These are phyloP conservation scores for Albifimbria verrucaria DNA, from an alignment of 2,329 filamentous ascomycete genomes.

Conservation along the genomic window DNA sequence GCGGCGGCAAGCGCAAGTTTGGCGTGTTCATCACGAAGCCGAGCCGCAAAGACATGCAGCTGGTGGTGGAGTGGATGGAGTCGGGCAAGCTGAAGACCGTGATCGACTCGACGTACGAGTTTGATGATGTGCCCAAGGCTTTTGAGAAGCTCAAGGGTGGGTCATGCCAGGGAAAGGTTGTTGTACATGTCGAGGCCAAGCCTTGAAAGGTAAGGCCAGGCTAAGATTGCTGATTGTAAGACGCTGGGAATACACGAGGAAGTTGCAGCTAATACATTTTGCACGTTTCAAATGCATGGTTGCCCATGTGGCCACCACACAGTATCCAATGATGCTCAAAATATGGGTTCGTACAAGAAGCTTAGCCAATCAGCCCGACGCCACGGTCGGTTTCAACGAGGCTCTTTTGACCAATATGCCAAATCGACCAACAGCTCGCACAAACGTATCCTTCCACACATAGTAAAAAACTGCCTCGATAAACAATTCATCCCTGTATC, in stretches of 20 bases:
- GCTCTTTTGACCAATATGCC: too few relatives aligned
- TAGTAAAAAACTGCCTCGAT: too few relatives aligned
- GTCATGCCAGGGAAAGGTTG: conserved; percentile 58
- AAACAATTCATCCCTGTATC: too few relatives aligned
- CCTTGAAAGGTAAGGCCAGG: neutral
- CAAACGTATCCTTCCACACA: too few relatives aligned
- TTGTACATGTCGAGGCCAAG: conserved; percentile 27
- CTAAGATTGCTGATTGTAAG: neutral
- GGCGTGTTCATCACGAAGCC: conserved; percentile 36
- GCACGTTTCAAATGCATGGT: too few relatives aligned
- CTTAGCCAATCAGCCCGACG: too few relatives aligned
- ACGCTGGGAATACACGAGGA: neutral
- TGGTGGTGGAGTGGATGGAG: conserved; percentile 52
- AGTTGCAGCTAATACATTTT: too few relatives aligned
- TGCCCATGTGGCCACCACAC: too few relatives aligned
- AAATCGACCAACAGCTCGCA: too few relatives aligned
- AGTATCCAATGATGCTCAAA: too few relatives aligned
- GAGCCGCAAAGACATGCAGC: conserved; percentile 41
- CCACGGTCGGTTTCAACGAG: too few relatives aligned
- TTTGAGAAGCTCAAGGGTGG: conserved; percentile 57
- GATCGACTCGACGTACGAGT: conserved; percentile 52
- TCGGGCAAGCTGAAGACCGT: conserved; percentile 56
- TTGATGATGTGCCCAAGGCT: conserved; percentile 54
- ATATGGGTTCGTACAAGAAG: too few relatives aligned
- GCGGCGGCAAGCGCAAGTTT: conserved; percentile 39